phyloP scores from a whole-genome alignment of 164 flowering plant species.

The Hamamelis virginiana region DNA sequence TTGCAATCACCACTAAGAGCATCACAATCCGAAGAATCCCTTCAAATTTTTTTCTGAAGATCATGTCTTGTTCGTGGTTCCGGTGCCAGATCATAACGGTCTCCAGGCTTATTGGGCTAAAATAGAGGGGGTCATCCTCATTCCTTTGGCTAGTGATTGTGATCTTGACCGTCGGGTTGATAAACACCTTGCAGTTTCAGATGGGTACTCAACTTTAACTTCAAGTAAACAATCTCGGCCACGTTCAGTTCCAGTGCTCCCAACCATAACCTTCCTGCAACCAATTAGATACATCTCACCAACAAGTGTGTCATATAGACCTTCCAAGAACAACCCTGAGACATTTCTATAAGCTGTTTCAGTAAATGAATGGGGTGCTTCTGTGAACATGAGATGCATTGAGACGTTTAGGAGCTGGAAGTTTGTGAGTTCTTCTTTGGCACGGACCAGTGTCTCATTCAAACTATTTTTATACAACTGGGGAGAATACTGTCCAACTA shows the following conservation, averaged over 20 bases:
- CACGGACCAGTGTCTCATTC: too few species aligned
- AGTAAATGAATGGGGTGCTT: too few species aligned
- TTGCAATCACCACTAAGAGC: conserved; percentile 3
- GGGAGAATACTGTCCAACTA: too few species aligned
- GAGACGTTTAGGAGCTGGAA: too few species aligned
- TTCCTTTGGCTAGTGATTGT: conserved; percentile 18
- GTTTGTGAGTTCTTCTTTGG: too few species aligned
- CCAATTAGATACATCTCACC: conserved; percentile 6
- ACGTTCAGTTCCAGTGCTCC: too few species aligned
- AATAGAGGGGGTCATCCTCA: conserved; percentile 13
- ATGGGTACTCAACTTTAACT: conserved; percentile 14
- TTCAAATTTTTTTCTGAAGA: conserved; percentile 8
- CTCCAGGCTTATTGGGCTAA: conserved; percentile 12
- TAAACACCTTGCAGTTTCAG: conserved; percentile 14
- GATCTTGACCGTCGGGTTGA: conserved; percentile 14
- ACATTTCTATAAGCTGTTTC: too few species aligned
- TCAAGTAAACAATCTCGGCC: conserved; percentile 27
- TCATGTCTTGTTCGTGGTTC: neutral
- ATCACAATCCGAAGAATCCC: conserved; percentile 10
- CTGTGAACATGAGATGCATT: too few species aligned
- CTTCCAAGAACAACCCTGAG: conserved; percentile 6
- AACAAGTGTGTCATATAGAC: conserved; percentile 1
- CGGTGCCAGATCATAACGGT: too few species aligned
- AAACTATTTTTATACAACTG: too few species aligned
- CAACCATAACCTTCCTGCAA: too few species aligned